These are phyloP conservation scores for Monosporascus sp. DNA, from an alignment of 2,329 filamentous ascomycete species.

Conservation along the genomic window DNA sequence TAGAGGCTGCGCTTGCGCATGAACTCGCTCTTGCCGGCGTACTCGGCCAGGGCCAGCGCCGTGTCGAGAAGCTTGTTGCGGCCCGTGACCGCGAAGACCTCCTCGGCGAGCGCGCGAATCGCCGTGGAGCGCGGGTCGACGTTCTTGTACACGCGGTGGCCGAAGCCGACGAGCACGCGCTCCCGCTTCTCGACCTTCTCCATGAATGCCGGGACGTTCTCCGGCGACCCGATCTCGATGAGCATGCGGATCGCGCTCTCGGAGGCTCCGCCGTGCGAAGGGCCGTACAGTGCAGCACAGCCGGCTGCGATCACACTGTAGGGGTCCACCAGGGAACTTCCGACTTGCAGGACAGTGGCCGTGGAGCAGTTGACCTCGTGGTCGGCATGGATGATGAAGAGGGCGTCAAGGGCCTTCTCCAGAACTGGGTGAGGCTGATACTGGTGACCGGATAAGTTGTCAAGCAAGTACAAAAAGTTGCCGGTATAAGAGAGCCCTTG, in stretches of 20 bases:
- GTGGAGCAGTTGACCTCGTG: conserved; percentile 56
- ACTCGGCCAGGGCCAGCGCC: conserved; percentile 39
- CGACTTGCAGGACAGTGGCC: conserved; percentile 50
- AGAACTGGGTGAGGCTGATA: conserved; percentile 45
- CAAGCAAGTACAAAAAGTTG: conserved; percentile 51
- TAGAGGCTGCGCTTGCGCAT: conserved; percentile 45
- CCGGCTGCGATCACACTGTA: conserved; percentile 48
- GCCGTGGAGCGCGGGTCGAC: conserved; percentile 47
- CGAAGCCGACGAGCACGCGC: conserved; percentile 49
- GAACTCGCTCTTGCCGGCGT: conserved; percentile 41
- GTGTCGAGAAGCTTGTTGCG: conserved; percentile 48
- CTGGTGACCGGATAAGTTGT: conserved; percentile 42
- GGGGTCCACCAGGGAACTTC: conserved; percentile 51
- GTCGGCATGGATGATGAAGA: conserved; percentile 53
- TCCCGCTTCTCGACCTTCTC: conserved; percentile 44
- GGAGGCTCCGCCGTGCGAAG: conserved; percentile 55
- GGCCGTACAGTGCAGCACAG: conserved; percentile 50
- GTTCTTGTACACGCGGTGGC: conserved; percentile 50
- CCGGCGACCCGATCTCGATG: conserved; percentile 43
- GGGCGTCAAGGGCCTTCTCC: conserved; percentile 44
- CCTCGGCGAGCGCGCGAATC: conserved; percentile 43
- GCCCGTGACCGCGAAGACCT: conserved; percentile 45
- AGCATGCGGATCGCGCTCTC: conserved; percentile 52
- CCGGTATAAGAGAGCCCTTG: conserved; percentile 45
- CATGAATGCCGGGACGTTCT: conserved; percentile 47